Evolutionary conservation across 305 asterid genomes (phyloP), one percentile per base, ranked within the genome.

Genomic region (Solanum hybrid): DNA sequence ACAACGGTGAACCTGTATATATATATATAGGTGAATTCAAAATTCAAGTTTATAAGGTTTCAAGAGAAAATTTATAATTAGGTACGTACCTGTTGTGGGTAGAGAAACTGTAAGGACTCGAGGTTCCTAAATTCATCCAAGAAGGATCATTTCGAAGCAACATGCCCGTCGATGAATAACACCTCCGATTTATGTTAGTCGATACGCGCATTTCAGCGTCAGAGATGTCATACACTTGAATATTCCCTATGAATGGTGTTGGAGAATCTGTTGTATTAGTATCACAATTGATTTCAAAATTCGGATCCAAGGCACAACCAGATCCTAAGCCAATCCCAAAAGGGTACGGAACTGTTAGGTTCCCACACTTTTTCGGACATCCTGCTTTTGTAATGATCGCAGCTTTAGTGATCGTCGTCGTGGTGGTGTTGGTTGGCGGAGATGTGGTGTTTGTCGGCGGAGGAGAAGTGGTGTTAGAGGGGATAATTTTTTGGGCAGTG

Each of bases 261-360:
- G 98, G 94, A 9, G 96, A 93, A 33, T 67, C 69, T 61, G 64
- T 90, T 5, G 94, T 85, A 2, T 39, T 40, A 78, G 89, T 87
- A 77, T 89, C 88, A 89, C 95, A 92, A 40, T 67, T 89, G 26
- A 93, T 90, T 24, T 92, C 92, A 5, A 91, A 92, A 81, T 75
- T 88, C 0, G 91, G 89, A 28, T 46, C 87, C 1, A 94, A 42
- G 16, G 96, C 93, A 91, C 98, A 94, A 87, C 94, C 93, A 3
- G 96, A 77, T 37, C 89, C 91, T 42, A 89, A 0, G 9, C 98
- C 98, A 24, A 95, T 82, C 37, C 98, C 98, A 36, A 95, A 95
- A 3, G 98, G 98, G 31, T 92, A 95, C 0, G 96, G 98, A 24
- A 95, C 92, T 5, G 94, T 92, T 26, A 94, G 18, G 91, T 92